Base-by-base conservation (phyloP, 2,329 filamentous ascomycete genomes). In the Cladosporium sphaerospermum region DNA sequence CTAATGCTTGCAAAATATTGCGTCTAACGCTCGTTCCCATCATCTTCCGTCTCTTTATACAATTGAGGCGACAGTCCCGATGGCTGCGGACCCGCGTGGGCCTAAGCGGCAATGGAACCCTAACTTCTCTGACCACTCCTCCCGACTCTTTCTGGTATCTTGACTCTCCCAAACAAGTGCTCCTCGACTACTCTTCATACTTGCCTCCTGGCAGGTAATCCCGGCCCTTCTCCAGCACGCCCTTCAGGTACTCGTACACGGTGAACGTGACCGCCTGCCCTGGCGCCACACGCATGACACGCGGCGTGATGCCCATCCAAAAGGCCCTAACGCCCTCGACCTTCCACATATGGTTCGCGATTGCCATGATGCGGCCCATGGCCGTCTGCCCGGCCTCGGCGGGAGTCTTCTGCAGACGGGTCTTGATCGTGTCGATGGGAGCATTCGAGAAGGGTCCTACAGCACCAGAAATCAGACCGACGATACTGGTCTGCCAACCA, bases 341-440 rank as follows among this genome's bases (percentile, higher is more conserved):
- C 66, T 86, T 89, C 71, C 74, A 76, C 74, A 78, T 77, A 40
- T 74, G 70, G 46, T 68, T 72, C 48, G 88, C 84, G 63, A 99
- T 99, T 39, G 73, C 69, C 31, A 81, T 77, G 62, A 99, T 96
- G 56, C 93, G 79, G 54, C 81, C 80, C 62, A 95, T 71, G 10
- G 93, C 92, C 44, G 84, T 88, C 66, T 91, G 86, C 13, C 92
- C 68, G 4, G 84, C 80, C 71, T 87, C 80, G 3, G 88, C 90
- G 0, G 89, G 89, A 48, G 84, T 93, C 74, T 89, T 93, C 71
- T 99, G 93, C 69, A 99, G 75, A 47, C 93, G 79, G 40, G 93
- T 99, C 83, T 99, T 99, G 77, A 99, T 97, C 37, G 93, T 99
- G 68, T 99, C 93, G 68, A 99, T 97, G 18, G 93, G 93, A 28